phyloP scores from a whole-genome alignment of 2,329 filamentous ascomycete species.

The Penicillium polonicum region DNA sequence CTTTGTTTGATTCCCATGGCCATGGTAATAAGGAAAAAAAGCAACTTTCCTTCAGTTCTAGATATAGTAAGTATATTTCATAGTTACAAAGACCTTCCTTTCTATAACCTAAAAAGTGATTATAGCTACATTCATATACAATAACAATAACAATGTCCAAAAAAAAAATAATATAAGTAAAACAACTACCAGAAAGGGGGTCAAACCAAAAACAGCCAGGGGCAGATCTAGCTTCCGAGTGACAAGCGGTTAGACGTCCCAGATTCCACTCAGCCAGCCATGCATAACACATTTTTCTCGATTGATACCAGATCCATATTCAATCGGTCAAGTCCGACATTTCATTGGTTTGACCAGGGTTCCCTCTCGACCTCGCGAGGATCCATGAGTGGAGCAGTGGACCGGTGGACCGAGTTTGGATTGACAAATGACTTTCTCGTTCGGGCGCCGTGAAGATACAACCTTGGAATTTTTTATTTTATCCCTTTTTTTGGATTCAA shows the following conservation, averaged over 20 bases:
- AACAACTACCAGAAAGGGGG: conserved; percentile 6
- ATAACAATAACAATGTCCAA: background rate
- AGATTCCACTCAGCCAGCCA: conserved; percentile 27
- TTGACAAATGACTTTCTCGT: conserved; percentile 20
- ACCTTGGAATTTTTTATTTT: background rate
- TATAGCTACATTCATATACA: background rate
- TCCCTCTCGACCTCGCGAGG: background rate
- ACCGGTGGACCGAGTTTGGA: background rate
- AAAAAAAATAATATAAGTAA: background rate
- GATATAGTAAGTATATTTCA: background rate
- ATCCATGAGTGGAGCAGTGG: conserved; percentile 8
- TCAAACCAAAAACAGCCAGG: conserved; percentile 13
- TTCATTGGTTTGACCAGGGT: conserved; percentile 19
- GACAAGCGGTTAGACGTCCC: conserved; percentile 25
- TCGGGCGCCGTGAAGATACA: background rate
- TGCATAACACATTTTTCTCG: conserved; percentile 23
- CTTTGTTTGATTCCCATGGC: background rate
- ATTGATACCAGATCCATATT: conserved; percentile 15
- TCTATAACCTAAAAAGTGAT: background rate
- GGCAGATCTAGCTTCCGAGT: conserved; percentile 19
- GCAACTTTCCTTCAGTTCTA: background rate
- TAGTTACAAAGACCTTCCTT: background rate
- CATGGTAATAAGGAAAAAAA: background rate
- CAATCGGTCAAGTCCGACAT: conserved; percentile 12
- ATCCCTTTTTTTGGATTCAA: conserved; percentile 5